Base-by-base conservation (phyloP, 2,329 filamentous ascomycete species). In the Purpureocillium takamizusanense region DNA sequence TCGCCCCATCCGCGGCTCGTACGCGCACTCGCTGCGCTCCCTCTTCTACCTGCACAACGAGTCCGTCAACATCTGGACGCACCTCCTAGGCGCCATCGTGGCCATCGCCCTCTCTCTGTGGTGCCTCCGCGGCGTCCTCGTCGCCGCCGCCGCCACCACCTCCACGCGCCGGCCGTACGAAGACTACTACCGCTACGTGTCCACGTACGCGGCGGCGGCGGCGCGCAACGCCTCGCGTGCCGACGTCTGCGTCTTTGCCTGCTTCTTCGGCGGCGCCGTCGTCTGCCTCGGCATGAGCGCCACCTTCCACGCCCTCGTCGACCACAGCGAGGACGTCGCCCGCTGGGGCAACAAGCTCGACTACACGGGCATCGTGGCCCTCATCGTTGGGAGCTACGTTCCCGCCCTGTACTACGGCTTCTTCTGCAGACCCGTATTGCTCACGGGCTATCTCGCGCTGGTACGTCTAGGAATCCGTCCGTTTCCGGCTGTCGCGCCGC, bases 361-460 rank as follows among this genome's bases (percentile, higher is more conserved):
- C 57, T 97, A 98, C 57, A 77, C 90, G 5, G 92, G 92, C 7
- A 98, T 98, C 50, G 86, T 97, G 23, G 77, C 81, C 35, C 66
- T 98, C 48, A 97, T 97, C 42, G 85, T 90, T 48, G 92, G 92
- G 7, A 90, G 83, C 56, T 95, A 90, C 55, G 77, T 97, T 33
- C 89, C 92, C 2, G 83, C 85, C 36, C 61, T 98, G 42, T 92
- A 86, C 60, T 95, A 94, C 59, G 88, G 83, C 4, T 87, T 94
- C 57, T 86, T 76, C 51, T 87, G 82, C 52, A 66, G 80, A 45
- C 76, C 78, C 3, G 52, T 58, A 7, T 57, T 90, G 51, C 78
- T 87, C 64, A 69, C 66, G 32, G 56, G 74, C 3, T 97, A 97
- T 59, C 80, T 89, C 66, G 74, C 68, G 12, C 80, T 86, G 72